These are phyloP conservation scores for Pelargonium nanum DNA, from an alignment of 345 rosid species.

Conservation along the genomic window DNA sequence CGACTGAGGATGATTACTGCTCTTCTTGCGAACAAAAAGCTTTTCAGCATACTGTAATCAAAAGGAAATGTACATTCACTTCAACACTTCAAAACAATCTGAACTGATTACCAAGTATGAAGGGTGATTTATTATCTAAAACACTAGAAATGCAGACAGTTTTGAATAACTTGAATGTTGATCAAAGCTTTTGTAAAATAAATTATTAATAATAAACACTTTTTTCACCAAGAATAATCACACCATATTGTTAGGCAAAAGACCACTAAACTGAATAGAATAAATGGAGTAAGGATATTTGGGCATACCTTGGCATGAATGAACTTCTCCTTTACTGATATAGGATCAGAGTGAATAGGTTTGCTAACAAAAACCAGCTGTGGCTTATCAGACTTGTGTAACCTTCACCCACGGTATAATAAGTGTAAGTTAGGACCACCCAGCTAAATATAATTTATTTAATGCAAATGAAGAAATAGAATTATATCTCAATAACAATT, in stretches of 20 bases:
- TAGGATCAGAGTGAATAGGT: conserved; percentile 64
- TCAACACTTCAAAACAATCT: not conserved
- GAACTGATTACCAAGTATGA: not conserved
- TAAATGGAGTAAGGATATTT: no score
- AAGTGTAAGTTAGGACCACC: not conserved
- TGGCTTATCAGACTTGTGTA: conserved; percentile 47
- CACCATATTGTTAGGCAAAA: no score
- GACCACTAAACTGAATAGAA: conserved; percentile 11
- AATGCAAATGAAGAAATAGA: not conserved
- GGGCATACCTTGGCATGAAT: conserved; percentile 85
- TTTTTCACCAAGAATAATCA: no score
- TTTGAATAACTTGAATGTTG: no score
- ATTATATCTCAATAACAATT: not conserved
- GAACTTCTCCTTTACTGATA: conserved; percentile 88
- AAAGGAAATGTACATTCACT: not conserved
- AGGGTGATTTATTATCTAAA: not conserved
- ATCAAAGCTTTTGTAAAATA: no score
- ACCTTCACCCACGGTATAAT: conserved; percentile 25
- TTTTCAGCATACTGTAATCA: conserved; percentile 79
- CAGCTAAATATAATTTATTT: not conserved
- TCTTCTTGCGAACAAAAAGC: conserved; percentile 71
- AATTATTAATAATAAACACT: no score
- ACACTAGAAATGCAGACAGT: not conserved
- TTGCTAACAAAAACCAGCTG: conserved; percentile 50
- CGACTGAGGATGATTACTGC: conserved; percentile 38